Evolutionary conservation across 2,329 filamentous ascomycete species (phyloP).

Genomic region (Ascosphaera apis): DNA sequence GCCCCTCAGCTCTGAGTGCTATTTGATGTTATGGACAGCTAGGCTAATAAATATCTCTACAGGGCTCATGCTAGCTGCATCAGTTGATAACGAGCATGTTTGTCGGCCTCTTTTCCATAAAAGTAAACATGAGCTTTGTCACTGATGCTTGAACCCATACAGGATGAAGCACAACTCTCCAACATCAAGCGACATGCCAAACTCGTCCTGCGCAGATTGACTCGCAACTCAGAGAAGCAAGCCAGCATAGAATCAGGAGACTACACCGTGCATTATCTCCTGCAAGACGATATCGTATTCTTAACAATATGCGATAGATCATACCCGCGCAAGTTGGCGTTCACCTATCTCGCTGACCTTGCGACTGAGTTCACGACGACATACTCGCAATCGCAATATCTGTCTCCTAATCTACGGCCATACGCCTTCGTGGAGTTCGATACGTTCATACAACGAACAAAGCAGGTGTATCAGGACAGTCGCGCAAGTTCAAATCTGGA

Average conservation of each 20-base stretch:
- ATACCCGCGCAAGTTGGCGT: conserved; percentile 93
- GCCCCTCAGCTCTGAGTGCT: conserved; percentile 5
- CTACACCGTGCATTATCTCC: conserved; percentile 77
- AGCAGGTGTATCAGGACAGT: conserved; percentile 80
- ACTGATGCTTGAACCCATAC: background rate
- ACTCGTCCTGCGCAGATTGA: conserved; percentile 69
- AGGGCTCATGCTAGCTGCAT: conserved; percentile 90
- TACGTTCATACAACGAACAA: conserved; percentile 82
- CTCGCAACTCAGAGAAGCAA: conserved; percentile 70
- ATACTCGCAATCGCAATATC: conserved; percentile 52
- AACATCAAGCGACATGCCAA: conserved; percentile 85
- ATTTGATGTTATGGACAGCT: no score
- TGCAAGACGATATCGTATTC: conserved; percentile 66
- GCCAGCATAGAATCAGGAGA: conserved; percentile 71
- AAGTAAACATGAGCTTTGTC: no score
- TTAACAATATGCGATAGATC: conserved; percentile 80
- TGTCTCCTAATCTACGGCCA: conserved; percentile 52
- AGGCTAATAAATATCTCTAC: conserved; percentile 5
- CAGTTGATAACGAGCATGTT: conserved; percentile 73
- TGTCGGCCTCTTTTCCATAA: conserved; percentile 5
- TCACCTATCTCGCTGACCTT: conserved; percentile 91
- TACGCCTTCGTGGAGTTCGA: conserved; percentile 98
- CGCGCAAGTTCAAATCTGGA: conserved; percentile 81
- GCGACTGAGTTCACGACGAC: conserved; percentile 73
- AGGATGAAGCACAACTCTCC: conserved; percentile 50